These are phyloP conservation scores for Elymus sibiricus DNA, from an alignment of 176 grass and related monocot genomes.

Conservation along the genomic window DNA sequence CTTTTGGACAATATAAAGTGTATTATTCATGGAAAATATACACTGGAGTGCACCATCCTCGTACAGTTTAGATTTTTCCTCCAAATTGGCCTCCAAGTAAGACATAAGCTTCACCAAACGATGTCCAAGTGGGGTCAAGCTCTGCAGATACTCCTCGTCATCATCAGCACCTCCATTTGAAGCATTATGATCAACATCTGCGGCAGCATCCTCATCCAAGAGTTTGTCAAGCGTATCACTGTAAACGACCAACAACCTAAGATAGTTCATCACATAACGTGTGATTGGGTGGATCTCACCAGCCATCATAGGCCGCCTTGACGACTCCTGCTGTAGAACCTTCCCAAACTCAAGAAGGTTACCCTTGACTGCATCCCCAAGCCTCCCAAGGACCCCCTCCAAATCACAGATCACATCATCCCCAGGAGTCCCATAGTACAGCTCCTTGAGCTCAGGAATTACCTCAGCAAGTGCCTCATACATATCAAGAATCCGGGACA, in stretches of 20 bases:
- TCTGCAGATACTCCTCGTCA: slow-evolving; percentile 54
- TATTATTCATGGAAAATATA: slow-evolving; percentile 99
- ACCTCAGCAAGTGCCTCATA: slow-evolving; percentile 86
- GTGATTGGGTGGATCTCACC: slow-evolving; percentile 95
- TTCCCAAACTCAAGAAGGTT: slow-evolving; percentile 84
- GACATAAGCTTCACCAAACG: slow-evolving; percentile 65
- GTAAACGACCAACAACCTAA: slow-evolving; percentile 75
- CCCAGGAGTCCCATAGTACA: slow-evolving; percentile 60
- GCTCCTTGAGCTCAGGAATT: slow-evolving; percentile 64
- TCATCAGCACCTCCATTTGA: slow-evolving; percentile 35
- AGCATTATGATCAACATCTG: slow-evolving; percentile 9
- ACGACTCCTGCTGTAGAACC: slow-evolving; percentile 77
- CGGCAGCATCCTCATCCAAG: slow-evolving; percentile 42
- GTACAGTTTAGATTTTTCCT: slow-evolving; percentile 88
- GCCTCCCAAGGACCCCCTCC: slow-evolving; percentile 65
- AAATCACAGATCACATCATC: slow-evolving; percentile 67
- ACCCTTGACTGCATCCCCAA: slow-evolving; percentile 77
- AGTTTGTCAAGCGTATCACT: slow-evolving; percentile 63
- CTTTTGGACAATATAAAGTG: slow-evolving; percentile 81
- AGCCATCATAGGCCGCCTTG: slow-evolving; percentile 64
- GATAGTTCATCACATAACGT: slow-evolving; percentile 97
- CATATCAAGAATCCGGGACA: slow-evolving; percentile 89
- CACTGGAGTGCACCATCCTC: slow-evolving; percentile 77
- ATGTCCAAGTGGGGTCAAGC: slow-evolving; percentile 62
- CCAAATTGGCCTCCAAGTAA: slow-evolving; percentile 89